Conservation (phyloP, 768 basidiomycete species). For the Mycena chlorophos region DNA sequence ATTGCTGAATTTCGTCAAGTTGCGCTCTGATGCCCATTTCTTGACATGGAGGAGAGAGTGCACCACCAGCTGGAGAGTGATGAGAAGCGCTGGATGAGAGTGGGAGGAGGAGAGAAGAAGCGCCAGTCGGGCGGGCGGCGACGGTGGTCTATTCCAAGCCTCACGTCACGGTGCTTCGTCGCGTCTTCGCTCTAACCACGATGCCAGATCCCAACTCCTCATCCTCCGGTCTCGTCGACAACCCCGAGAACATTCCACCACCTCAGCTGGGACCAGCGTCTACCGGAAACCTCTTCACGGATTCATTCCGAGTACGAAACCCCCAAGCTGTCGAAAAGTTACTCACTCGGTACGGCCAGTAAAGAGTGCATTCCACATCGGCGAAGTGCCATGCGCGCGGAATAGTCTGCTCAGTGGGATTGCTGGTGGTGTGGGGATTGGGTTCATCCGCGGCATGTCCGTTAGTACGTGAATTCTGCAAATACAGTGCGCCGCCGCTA, state of each 20-base stretch:
- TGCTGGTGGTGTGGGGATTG: conserved; percentile 76
- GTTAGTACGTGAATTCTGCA: conserved; percentile 46
- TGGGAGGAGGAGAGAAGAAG: no score
- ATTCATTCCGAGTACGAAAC: conserved; percentile 16
- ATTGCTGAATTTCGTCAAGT: conserved; percentile 28
- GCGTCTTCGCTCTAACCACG: neutral
- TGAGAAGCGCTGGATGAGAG: no score
- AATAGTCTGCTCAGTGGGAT: conserved; percentile 76
- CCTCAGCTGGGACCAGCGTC: conserved; percentile 14
- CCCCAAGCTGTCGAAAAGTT: neutral
- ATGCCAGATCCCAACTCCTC: conserved; percentile 19
- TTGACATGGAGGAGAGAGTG: neutral
- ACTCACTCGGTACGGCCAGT: conserved; percentile 5
- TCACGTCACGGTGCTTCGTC: neutral
- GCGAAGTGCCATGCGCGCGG: conserved; percentile 75
- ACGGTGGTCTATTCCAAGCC: neutral
- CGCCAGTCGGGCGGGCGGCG: no score
- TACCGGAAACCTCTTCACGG: conserved; percentile 16
- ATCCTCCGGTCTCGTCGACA: conserved; percentile 14
- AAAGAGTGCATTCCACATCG: conserved; percentile 60
- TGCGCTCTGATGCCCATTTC: conserved; percentile 29
- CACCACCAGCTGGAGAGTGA: no score
- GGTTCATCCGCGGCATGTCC: conserved; percentile 68
- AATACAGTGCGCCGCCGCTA: neutral
- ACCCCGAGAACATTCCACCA: conserved; percentile 15